A percentile compares a stretch with the other conserved stretches of the same genome.
Conservation (phyloP, 352 stramenopile species). For the Saprolegnia diclina region DNA sequence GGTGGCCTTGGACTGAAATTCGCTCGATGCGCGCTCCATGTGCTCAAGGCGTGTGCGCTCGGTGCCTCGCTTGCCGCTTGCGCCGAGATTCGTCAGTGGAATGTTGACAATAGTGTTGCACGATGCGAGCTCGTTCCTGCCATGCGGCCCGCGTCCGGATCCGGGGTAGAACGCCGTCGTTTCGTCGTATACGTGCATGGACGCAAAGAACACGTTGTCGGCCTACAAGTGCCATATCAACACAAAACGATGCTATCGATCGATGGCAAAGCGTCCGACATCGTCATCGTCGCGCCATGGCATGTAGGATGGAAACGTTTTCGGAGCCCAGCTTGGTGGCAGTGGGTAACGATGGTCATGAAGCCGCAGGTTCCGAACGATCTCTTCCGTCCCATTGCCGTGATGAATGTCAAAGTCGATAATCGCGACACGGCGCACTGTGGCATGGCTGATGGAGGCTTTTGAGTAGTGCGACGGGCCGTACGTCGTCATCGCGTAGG, state of each 20-base stretch:
- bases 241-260: slow-evolving; percentile 24
- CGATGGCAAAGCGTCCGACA: slow-evolving; percentile 30
- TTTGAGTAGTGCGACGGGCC: slow-evolving; percentile 37
- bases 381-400: slow-evolving; percentile 58
- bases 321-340: slow-evolving; percentile 51
- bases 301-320: slow-evolving; percentile 57
- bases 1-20: slow-evolving; percentile 43
- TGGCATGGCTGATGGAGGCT: background rate
- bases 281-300: slow-evolving; percentile 61
- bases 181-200: slow-evolving; percentile 55
- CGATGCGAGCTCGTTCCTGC: slow-evolving; percentile 41
- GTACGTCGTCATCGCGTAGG: slow-evolving; percentile 42
- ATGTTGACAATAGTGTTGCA: slow-evolving; percentile 53
- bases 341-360: slow-evolving; percentile 62
- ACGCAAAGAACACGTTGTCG: slow-evolving; percentile 62
- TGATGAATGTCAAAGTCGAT: slow-evolving; percentile 71
- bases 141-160: slow-evolving; percentile 43
- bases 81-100: slow-evolving; percentile 43
- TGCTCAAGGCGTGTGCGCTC: slow-evolving; percentile 29
- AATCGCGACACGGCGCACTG: slow-evolving; percentile 46
- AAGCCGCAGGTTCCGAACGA: slow-evolving; percentile 52
- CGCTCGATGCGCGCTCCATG: slow-evolving; percentile 43
- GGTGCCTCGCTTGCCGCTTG: slow-evolving; percentile 27
- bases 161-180: slow-evolving; percentile 59
- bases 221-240: slow-evolving; percentile 36